Percentiles rank a stretch among this genome's conserved stretches.
Conservation (phyloP, 805 yeast species). For the Kuraishia molischiana region DNA sequence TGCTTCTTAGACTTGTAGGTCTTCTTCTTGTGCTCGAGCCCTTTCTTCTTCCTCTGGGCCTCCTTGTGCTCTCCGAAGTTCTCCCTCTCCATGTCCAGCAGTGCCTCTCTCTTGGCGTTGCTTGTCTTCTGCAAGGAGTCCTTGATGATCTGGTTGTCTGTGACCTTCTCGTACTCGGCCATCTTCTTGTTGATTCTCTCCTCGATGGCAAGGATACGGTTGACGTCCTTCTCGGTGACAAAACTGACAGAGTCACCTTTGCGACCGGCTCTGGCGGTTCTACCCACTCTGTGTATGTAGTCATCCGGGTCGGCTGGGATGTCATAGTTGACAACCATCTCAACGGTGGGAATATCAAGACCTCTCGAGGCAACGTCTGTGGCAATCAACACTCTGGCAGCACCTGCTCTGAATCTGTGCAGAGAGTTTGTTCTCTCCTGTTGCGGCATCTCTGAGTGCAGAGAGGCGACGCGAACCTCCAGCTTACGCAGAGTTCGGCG, state of each 20-base stretch:
- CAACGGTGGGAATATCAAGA: conserved; percentile 74
- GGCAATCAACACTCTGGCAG: conserved; percentile 86
- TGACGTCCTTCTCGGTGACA: conserved; percentile 79
- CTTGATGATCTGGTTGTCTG: conserved; percentile 71
- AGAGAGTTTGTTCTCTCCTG: conserved; percentile 82
- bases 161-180: conserved; percentile 61
- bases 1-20: not conserved
- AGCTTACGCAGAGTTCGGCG: conserved; percentile 66
- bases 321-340: conserved; percentile 68
- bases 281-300: conserved; percentile 82
- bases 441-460: conserved; percentile 95
- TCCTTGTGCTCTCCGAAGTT: conserved; percentile 45
- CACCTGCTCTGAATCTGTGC: conserved; percentile 89
- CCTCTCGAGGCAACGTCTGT: conserved; percentile 95
- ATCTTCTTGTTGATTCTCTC: conserved; percentile 72
- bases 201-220: conserved; percentile 77
- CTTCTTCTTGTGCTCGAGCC: not conserved
- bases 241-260: conserved; percentile 75
- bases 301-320: conserved; percentile 81
- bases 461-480: conserved; percentile 75
- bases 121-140: conserved; percentile 61
- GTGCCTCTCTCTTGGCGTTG: conserved; percentile 80
- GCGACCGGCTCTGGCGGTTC: conserved; percentile 97
- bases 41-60: not conserved
- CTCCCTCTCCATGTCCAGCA: conserved; percentile 90